Evolutionary conservation across 345 rosid species (phyloP).

Genomic region (Mangifera indica): DNA sequence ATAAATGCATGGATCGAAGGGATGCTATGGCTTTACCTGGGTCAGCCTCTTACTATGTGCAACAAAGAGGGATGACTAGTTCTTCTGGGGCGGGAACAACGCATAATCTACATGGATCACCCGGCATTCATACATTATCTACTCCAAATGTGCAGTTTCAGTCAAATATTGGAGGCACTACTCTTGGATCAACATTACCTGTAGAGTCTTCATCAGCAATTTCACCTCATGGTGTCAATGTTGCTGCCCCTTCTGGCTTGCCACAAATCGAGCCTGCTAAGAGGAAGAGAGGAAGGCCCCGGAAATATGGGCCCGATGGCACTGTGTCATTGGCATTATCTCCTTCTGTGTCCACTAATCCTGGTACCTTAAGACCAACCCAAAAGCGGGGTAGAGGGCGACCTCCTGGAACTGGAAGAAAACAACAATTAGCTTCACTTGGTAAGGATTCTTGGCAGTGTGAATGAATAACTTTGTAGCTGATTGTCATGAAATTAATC

Average conservation of each 20-base stretch:
- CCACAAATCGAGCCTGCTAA: constrained; percentile 54
- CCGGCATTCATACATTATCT: constrained; percentile 50
- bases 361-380: constrained; percentile 48
- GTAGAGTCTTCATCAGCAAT: constrained; percentile 55
- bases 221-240: constrained; percentile 55
- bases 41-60: constrained; percentile 76
- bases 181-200: constrained; percentile 48
- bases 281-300: constrained; percentile 87
- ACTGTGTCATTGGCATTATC: constrained; percentile 76
- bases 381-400: constrained; percentile 92
- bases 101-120: constrained; percentile 60
- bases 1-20: constrained; percentile 97
- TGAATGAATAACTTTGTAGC: constrained; percentile 5
- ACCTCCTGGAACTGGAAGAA: constrained; percentile 85
- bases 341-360: constrained; percentile 57
- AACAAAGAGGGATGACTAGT: constrained; percentile 72
- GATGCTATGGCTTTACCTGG: constrained; percentile 77
- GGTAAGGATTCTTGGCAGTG: constrained; percentile 41
- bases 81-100: constrained; percentile 60
- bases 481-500: not conserved
- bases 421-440: constrained; percentile 62
- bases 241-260: constrained; percentile 42
- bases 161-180: constrained; percentile 45
- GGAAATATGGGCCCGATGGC: constrained; percentile 82
- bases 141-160: constrained; percentile 58